These are phyloP conservation scores for Trifolium subterraneum DNA, from an alignment of 306 rosid genomes.

Conservation along the genomic window DNA sequence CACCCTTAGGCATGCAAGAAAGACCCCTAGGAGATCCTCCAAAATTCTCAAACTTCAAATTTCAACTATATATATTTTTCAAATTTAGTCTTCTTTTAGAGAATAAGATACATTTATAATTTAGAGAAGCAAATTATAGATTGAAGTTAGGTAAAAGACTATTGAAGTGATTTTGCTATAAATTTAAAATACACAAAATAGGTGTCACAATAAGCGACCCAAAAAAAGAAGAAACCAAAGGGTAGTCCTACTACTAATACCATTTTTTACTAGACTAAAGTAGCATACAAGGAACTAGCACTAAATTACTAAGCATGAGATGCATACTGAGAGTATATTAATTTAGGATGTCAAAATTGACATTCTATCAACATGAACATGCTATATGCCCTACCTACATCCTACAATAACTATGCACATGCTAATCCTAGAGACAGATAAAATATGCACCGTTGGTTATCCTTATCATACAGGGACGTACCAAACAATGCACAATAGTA, in stretches of 20 bases:
- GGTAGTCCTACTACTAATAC: neutral
- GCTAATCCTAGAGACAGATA: slow-evolving; percentile 32
- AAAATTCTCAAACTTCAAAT: too few relatives aligned
- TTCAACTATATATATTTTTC: too few relatives aligned
- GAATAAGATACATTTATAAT: too few relatives aligned
- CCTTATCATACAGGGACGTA: neutral
- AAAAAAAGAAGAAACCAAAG: neutral
- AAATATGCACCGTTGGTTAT: slow-evolving; percentile 41
- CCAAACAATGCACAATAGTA: slow-evolving; percentile 15
- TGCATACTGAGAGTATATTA: neutral
- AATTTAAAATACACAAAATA: too few relatives aligned
- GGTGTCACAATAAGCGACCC: neutral
- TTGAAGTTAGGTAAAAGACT: too few relatives aligned
- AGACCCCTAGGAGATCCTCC: too few relatives aligned
- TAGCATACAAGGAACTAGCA: too few relatives aligned
- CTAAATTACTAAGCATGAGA: neutral
- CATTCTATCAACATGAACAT: slow-evolving; percentile 28
- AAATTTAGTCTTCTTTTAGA: too few relatives aligned
- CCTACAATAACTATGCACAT: slow-evolving; percentile 43
- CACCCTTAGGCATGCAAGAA: too few relatives aligned
- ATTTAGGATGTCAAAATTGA: slow-evolving; percentile 23
- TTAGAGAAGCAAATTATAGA: too few relatives aligned
- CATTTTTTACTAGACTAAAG: neutral
- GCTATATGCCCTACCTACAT: slow-evolving; percentile 33
- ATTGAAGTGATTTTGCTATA: too few relatives aligned